Evolutionary conservation across 2,329 filamentous ascomycete species (phyloP).

Genomic region (Phaeosphaeriaceae sp.): DNA sequence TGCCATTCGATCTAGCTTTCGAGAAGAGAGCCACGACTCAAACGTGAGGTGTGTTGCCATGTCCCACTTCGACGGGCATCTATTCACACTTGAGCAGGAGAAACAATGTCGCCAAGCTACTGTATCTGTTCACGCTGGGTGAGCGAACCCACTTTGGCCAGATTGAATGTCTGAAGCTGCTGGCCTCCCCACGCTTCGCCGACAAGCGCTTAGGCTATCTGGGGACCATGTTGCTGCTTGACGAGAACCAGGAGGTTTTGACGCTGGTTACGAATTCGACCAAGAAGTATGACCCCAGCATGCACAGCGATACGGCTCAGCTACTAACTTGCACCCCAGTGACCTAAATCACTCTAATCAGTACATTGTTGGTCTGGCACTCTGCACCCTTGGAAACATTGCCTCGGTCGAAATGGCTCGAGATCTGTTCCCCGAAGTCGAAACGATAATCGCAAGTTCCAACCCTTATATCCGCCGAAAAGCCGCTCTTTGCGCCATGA

Average conservation of each 20-base stretch:
- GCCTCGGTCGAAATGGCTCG: constrained; percentile 98
- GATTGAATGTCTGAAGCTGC: constrained; percentile 97
- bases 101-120: constrained; percentile 98
- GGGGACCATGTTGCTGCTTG: constrained; percentile 92
- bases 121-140: constrained; percentile 97
- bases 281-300: constrained; percentile 74
- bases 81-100: constrained; percentile 64
- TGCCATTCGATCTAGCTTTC: constrained; percentile 94
- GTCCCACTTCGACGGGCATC: constrained; percentile 16
- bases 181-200: constrained; percentile 95
- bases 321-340: constrained; percentile 58
- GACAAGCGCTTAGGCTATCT: constrained; percentile 96
- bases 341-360: constrained; percentile 97
- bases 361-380: constrained; percentile 94
- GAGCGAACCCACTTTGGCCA: constrained; percentile 98
- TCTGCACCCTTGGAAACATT: constrained; percentile 97
- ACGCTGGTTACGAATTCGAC: constrained; percentile 97
- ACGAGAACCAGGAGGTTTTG: constrained; percentile 98
- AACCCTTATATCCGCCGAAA: constrained; percentile 99
- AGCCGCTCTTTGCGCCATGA: constrained; percentile 97
- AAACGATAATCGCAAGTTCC: constrained; percentile 85
- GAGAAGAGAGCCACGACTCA: constrained; percentile 93
- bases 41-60: constrained; percentile 73
- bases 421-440: constrained; percentile 95
- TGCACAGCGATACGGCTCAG: too few species aligned